Base-by-base conservation (phyloP, 2,329 filamentous ascomycete species). In the Trichothecium sympodiale region DNA sequence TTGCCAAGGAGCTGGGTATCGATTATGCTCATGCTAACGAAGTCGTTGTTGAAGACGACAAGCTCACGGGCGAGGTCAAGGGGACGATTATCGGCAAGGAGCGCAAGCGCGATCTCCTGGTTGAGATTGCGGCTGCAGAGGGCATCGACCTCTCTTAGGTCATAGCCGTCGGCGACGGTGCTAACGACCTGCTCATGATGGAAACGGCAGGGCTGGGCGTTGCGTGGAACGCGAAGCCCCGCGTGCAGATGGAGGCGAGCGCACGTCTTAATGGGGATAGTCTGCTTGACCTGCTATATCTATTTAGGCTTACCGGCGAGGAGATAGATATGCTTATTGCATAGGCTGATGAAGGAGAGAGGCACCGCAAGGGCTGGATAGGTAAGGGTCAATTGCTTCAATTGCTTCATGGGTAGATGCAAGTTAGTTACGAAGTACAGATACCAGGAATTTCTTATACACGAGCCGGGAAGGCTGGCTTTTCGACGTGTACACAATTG, bases 21-120 rank as follows among this genome's bases (percentile, higher is more conserved):
- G 84, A 96, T 57, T 79, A 94, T 52, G 87, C 85, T 0, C 77
- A 81, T 54, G 91, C 91, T 29, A 98, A 98, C 56, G 79, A 89
- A 48, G 80, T 89, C 0, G 71, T 78, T 13, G 66, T 81, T 13
- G 75, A 77, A 41, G 63, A 71, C 26, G 62, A 61, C 26, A 66
- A 62, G 18, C 61, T 91, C 29, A 89, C 83, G 0, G 84, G 84
- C 17, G 78, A 86, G 50, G 69, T 87, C 3, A 65, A 73, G 34
- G 80, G 80, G 6, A 63, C 69, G 15, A 87, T 91, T 37, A 80
- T 91, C 8, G 79, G 87, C 49, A 80, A 76, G 38, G 74, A 85
- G 61, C 72, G 77, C 52, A 91, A 91, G 62, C 68, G 73, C 14
- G 73, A 81, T 42, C 66, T 89, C 23, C 66, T 91, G 12, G 50